A percentile compares a stretch with the other conserved stretches of the same genome.
These are phyloP conservation scores for Lentinula sp. DNA, from an alignment of 768 basidiomycete species.

Conservation along the genomic window DNA sequence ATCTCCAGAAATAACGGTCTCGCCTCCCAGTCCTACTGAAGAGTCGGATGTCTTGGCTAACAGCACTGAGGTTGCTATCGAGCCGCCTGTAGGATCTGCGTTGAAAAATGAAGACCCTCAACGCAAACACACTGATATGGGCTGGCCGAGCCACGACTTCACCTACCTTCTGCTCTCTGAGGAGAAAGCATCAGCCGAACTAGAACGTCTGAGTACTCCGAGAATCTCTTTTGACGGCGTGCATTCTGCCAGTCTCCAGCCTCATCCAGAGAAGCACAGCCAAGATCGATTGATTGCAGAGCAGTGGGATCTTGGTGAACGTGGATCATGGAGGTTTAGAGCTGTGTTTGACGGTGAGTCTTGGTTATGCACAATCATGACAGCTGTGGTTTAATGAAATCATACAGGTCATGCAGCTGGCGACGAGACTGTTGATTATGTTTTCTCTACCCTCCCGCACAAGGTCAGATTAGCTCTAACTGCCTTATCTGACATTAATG, in stretches of 20 bases:
- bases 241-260: slow-evolving; percentile 29
- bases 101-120: background rate
- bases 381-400: slow-evolving; percentile 28
- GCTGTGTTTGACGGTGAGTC: slow-evolving; percentile 41
- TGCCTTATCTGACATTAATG: slow-evolving; percentile 8
- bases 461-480: slow-evolving; percentile 22
- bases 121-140: background rate
- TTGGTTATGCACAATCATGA: too few species aligned
- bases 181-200: background rate
- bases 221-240: background rate
- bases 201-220: background rate
- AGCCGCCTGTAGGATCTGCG: background rate
- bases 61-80: background rate
- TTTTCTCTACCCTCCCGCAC: slow-evolving; percentile 25
- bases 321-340: slow-evolving; percentile 35
- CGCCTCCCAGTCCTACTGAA: background rate
- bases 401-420: slow-evolving; percentile 16
- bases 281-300: slow-evolving; percentile 42
- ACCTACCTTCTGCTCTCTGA: background rate
- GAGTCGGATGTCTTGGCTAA: background rate
- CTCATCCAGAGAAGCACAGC: slow-evolving; percentile 31
- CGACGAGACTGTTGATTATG: slow-evolving; percentile 39
- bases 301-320: slow-evolving; percentile 12
- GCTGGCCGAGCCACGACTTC: background rate
- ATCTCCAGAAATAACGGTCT: background rate